Evolutionary conservation across 108 stramenopile genomes (phyloP), one percentile per base, ranked within the genome.

Genomic region (Fistulifera pelliculosa): DNA sequence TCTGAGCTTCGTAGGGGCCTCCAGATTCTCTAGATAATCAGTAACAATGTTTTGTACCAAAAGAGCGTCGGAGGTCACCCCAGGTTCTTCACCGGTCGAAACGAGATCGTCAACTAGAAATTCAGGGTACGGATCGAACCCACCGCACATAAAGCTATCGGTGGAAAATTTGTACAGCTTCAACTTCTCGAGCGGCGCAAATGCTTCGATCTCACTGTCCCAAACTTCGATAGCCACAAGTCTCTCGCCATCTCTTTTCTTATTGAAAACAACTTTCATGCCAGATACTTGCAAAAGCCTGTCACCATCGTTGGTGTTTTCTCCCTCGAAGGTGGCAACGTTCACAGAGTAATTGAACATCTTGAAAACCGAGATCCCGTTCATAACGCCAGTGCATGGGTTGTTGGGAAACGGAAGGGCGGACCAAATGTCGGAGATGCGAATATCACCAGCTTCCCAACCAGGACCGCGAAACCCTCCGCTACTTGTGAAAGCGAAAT

Each of bases 131-230:
- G 74, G 73, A 40, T 68, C 47, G 52, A 53, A 70, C 18, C 28
- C 54, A 39, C 52, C 35, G 44, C 77, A 79, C 41, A 69, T 28
- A 28, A 47, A 75, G 24, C 58, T 70, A 27, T 74, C 73, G 10
- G 77, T 72, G 12, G 60, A 70, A 70, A 71, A 79, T 15, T 52
- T 58, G 59, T 79, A 79, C n/a, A 75, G 10, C 41, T 70, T 56
- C 40, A 75, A 52, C 18, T 71, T 48, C 25, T 79, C 77, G 1
- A 79, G 21, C 39, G 73, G 74, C 11, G 39, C 38, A 56, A 35
- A 79, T 14, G 49, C 48, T 1, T 62, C 27, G 12, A 47, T 45
- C 2, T 54, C 67, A 23, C 22, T 14, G 55, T 79, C 52, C 55
- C 48, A 61, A 0, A 79, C 47, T 11, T 79, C 65, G 21, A 68